A percentile compares a stretch with the other conserved stretches of the same genome.
These are phyloP conservation scores for Tolypocladium guangdongense DNA, from an alignment of 2,329 filamentous ascomycete genomes.

Conservation along the genomic window DNA sequence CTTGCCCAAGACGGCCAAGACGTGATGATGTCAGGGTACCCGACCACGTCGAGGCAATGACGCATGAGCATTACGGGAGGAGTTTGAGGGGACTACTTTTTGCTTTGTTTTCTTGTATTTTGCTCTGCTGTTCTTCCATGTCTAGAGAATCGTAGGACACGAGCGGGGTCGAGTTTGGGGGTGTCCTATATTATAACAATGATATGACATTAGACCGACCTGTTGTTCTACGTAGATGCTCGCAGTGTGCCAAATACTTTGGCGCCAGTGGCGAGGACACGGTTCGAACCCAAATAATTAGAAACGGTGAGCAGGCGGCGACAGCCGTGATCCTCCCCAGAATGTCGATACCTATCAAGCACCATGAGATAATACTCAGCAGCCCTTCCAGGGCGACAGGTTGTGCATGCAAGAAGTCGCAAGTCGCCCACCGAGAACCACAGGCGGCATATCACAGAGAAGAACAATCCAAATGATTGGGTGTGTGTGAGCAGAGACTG, in stretches of 20 bases:
- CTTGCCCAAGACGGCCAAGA: neutral
- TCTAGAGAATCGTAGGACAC: conserved; percentile 1
- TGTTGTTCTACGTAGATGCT: neutral
- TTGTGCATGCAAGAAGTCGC: neutral
- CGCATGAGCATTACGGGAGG: conserved; percentile 12
- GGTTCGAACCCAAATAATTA: neutral
- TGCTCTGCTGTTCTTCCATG: conserved; percentile 2
- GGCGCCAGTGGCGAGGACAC: neutral
- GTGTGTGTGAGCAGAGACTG: conserved; percentile 22
- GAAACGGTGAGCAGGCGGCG: neutral
- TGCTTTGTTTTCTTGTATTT: conserved; percentile 6
- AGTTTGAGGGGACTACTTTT: conserved; percentile 8
- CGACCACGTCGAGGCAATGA: conserved; percentile 2
- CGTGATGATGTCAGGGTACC: neutral
- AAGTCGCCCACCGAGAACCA: neutral
- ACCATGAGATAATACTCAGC: neutral
- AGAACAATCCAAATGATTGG: conserved; percentile 11
- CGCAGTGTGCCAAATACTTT: neutral
- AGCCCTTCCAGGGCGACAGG: neutral
- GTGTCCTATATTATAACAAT: neutral
- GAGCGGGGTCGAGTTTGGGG: neutral
- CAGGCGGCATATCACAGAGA: neutral
- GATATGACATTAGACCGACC: neutral
- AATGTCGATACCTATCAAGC: neutral
- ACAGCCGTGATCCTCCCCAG: neutral